Evolutionary conservation across 2,329 filamentous ascomycete genomes (phyloP).

Genomic region (Thielaviopsis musarum): DNA sequence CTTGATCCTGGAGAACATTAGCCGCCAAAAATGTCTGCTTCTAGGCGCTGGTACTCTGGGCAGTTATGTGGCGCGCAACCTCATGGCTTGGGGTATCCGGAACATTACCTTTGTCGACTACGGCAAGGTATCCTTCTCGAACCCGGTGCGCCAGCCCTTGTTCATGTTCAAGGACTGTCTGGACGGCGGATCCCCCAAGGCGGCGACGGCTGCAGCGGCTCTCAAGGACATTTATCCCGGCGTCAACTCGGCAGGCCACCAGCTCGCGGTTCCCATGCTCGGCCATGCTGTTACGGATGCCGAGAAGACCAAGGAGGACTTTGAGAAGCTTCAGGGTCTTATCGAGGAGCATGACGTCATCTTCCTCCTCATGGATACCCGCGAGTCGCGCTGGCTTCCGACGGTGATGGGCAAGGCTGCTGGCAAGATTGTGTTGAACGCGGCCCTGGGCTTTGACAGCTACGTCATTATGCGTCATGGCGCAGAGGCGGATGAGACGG

Average conservation of each 20-base stretch:
- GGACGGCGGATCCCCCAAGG: conserved; percentile 71
- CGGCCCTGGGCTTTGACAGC: conserved; percentile 87
- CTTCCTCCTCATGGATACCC: conserved; percentile 92
- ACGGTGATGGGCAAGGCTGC: conserved; percentile 90
- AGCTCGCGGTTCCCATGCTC: conserved; percentile 83
- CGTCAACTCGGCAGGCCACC: conserved; percentile 63
- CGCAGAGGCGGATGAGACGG: conserved; percentile 33
- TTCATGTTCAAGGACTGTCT: conserved; percentile 84
- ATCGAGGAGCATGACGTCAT: conserved; percentile 79
- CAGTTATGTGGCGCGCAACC: conserved; percentile 78
- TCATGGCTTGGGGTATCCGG: conserved; percentile 89
- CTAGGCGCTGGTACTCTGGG: conserved; percentile 87
- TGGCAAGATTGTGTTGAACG: conserved; percentile 92
- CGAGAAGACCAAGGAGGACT: conserved; percentile 52
- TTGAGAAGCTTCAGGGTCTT: conserved; percentile 54
- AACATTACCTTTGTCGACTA: conserved; percentile 96
- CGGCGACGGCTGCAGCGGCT: conserved; percentile 60
- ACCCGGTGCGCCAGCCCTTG: conserved; percentile 85
- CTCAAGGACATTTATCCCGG: conserved; percentile 80
- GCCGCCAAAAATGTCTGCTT: conserved; percentile 74
- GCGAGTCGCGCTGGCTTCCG: conserved; percentile 88
- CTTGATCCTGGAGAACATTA: conserved; percentile 75
- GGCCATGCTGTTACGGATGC: conserved; percentile 64
- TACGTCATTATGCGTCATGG: conserved; percentile 97
- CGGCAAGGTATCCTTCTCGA: conserved; percentile 83